A percentile compares a stretch with the other conserved stretches of the same genome.
Conservation (phyloP, 2,329 filamentous ascomycete genomes). For the Talaromyces sp. region DNA sequence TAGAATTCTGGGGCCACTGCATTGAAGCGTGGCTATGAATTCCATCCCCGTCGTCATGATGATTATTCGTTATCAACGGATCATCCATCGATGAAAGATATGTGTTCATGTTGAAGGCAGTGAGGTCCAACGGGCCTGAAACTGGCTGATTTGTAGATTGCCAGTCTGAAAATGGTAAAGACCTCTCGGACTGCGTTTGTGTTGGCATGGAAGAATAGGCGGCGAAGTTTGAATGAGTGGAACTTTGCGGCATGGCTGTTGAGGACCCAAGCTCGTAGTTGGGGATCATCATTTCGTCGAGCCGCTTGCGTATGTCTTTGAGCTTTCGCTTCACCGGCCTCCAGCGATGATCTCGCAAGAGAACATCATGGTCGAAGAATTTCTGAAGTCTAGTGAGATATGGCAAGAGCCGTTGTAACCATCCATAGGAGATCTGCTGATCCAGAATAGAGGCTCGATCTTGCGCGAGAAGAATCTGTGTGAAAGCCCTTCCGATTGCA, state of each 20-base stretch:
- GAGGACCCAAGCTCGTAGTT: neutral
- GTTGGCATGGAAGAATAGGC: no score
- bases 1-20: neutral
- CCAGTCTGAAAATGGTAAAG: no score
- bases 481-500: neutral
- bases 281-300: neutral
- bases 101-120: neutral
- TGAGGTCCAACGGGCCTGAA: no score
- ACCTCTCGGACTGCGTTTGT: no score
- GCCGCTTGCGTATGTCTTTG: neutral
- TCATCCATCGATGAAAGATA: neutral
- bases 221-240: neutral
- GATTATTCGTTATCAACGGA: neutral
- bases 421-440: neutral
- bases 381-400: neutral
- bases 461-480: neutral
- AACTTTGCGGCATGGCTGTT: neutral
- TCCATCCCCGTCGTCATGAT: neutral
- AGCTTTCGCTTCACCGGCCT: neutral
- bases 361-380: neutral
- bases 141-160: no score
- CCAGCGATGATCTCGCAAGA: neutral
- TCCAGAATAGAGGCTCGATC: neutral
- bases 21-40: neutral
- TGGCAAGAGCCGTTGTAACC: neutral